Conservation (phyloP, 2,329 filamentous ascomycete species). For the Arthrobotrys conoides region DNA sequence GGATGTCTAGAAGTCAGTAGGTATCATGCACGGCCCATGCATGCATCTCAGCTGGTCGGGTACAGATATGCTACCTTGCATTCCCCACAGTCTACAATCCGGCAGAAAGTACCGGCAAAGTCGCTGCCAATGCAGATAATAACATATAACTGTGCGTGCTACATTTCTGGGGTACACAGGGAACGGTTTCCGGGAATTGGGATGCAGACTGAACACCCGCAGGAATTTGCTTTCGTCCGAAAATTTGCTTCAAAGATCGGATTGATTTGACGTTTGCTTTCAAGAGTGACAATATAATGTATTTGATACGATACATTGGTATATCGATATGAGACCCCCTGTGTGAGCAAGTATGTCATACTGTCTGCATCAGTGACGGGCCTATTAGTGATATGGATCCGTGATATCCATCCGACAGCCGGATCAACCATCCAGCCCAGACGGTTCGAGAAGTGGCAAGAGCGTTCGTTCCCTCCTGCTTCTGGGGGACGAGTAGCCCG, state of each 20-base stretch:
- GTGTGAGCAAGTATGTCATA: constrained; percentile 34
- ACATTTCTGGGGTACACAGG: constrained; percentile 22
- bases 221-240: constrained; percentile 9
- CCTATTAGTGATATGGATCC: constrained; percentile 26
- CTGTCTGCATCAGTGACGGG: constrained; percentile 27
- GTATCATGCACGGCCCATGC: constrained; percentile 24
- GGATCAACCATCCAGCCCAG: constrained; percentile 25
- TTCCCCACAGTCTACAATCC: constrained; percentile 46
- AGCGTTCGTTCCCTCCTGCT: constrained; percentile 33
- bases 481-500: constrained; percentile 25
- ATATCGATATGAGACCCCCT: neutral
- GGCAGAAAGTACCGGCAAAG: constrained; percentile 31
- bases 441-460: constrained; percentile 53
- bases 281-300: constrained; percentile 21
- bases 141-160: constrained; percentile 38
- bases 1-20: neutral
- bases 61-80: constrained; percentile 22
- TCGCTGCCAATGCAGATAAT: constrained; percentile 9
- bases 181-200: constrained; percentile 46
- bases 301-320: neutral
- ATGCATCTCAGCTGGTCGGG: constrained; percentile 25
- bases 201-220: neutral
- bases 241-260: neutral
- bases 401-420: constrained; percentile 55
- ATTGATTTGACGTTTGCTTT: neutral